Evolutionary conservation across 495 filamentous ascomycete genomes (phyloP).

Genomic region (Tricharina praecox): DNA sequence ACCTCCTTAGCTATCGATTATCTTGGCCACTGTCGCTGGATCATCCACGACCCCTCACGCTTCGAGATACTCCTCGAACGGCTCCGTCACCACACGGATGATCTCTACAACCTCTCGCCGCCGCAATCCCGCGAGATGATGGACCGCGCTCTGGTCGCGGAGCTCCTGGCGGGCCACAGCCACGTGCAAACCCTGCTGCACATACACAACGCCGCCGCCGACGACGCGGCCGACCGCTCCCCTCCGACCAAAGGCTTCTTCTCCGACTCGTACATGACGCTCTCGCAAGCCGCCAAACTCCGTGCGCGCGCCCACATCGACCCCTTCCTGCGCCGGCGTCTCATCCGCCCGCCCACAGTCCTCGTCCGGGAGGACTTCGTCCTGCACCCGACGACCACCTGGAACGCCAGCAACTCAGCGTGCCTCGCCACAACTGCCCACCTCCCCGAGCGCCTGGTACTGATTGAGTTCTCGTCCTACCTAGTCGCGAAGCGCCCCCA

Average conservation of each 20-base stretch:
- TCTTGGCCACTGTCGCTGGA: constrained; percentile 2
- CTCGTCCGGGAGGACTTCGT: neutral
- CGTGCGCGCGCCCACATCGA: constrained; percentile 1
- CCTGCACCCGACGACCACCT: neutral
- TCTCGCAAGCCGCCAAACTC: constrained; percentile 4
- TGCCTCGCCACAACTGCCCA: neutral
- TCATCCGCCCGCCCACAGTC: neutral
- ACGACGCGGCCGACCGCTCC: neutral
- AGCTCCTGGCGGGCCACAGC: neutral
- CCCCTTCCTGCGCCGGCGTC: neutral
- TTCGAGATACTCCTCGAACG: neutral
- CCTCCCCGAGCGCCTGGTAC: neutral
- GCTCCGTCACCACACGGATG: neutral
- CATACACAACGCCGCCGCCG: neutral
- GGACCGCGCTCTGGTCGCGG: constrained; percentile 2
- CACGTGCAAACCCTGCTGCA: neutral
- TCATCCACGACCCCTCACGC: neutral
- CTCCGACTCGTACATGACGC: neutral
- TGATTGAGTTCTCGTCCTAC: constrained; percentile 2
- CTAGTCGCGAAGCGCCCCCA: neutral
- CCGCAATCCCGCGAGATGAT: constrained; percentile 4
- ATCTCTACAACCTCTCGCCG: neutral
- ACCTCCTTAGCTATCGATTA: constrained; percentile 3
- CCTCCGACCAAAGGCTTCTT: constrained; percentile 1
- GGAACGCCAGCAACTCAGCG: neutral